A percentile compares a stretch with the other conserved stretches of the same genome.
Conservation (phyloP, 495 filamentous ascomycete genomes). For the Penicillium samsonianum region DNA sequence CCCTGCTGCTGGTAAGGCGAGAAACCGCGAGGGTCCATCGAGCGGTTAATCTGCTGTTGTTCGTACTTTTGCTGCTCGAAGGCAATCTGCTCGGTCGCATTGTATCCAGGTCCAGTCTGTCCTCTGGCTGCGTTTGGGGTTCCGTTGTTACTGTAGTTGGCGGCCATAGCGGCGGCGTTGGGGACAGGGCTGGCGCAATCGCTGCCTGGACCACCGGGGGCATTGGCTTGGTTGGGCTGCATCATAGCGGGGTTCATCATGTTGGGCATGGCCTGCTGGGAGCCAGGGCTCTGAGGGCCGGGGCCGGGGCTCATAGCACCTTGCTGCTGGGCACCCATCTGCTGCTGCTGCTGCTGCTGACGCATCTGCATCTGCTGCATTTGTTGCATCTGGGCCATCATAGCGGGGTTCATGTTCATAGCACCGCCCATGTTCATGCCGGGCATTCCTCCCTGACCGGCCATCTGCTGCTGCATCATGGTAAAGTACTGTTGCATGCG, state of each 20-base stretch:
- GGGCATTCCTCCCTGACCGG: slow-evolving; percentile 47
- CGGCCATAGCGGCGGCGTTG: slow-evolving; percentile 13
- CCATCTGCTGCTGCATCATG: slow-evolving; percentile 85
- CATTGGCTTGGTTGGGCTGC: slow-evolving; percentile 58
- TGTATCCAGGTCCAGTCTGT: slow-evolving; percentile 58
- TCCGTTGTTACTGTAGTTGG: slow-evolving; percentile 32
- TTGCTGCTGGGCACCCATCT: slow-evolving; percentile 52
- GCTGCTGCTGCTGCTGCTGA: slow-evolving; percentile 21
- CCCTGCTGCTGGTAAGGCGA: slow-evolving; percentile 57
- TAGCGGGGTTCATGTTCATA: slow-evolving; percentile 81
- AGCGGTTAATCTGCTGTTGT: slow-evolving; percentile 62
- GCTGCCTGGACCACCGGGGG: slow-evolving; percentile 18
- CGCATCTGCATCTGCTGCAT: slow-evolving; percentile 64
- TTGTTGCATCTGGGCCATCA: slow-evolving; percentile 80
- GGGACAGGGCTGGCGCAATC: slow-evolving; percentile 19
- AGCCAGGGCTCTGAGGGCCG: slow-evolving; percentile 46
- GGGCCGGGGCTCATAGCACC: slow-evolving; percentile 51
- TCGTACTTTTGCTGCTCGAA: slow-evolving; percentile 91
- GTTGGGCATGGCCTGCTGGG: slow-evolving; percentile 43
- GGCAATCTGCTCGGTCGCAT: slow-evolving; percentile 72
- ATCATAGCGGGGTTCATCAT: slow-evolving; percentile 68
- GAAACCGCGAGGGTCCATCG: slow-evolving; percentile 46
- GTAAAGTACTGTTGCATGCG: slow-evolving; percentile 95
- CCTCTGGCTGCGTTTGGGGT: slow-evolving; percentile 13
- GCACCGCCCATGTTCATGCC: slow-evolving; percentile 63